Evolutionary conservation across 371 early-diverging fungal genomes (phyloP).

Genomic region (Apophysomyces elegans): DNA sequence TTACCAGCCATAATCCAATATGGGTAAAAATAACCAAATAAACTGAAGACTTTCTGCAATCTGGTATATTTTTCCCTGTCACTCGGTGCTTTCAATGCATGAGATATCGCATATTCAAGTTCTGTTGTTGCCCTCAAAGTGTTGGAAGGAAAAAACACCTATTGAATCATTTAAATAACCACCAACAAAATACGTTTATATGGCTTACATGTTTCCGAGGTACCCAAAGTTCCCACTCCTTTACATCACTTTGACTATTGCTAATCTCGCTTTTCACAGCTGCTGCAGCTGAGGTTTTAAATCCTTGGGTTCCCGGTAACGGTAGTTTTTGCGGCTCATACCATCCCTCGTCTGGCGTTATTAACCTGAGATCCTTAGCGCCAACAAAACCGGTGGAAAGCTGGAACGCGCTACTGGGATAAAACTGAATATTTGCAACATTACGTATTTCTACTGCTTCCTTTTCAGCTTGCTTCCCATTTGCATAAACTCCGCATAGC

Average conservation of each 20-base stretch:
- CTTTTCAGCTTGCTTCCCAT: neutral
- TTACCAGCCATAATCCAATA: neutral
- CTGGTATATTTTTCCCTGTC: neutral
- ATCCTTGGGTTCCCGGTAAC: neutral
- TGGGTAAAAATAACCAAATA: neutral
- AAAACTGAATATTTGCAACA: neutral
- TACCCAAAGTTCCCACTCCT: neutral
- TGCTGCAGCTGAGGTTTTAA: neutral
- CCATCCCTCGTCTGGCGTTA: neutral
- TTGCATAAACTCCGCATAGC: neutral
- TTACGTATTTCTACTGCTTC: neutral
- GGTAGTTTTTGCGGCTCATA: neutral
- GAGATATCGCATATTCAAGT: neutral
- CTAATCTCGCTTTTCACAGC: neutral
- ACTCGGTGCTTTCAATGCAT: neutral
- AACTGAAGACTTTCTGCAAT: neutral
- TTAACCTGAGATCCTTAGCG: neutral
- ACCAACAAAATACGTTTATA: neutral
- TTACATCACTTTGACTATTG: neutral
- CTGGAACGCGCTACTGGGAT: neutral
- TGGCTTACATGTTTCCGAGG: neutral
- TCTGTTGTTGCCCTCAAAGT: neutral
- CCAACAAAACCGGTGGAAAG: rapidly evolving
- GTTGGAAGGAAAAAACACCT: neutral
- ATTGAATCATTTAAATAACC: neutral